Evolutionary conservation across 495 filamentous ascomycete species (phyloP).

Genomic region (Tuber melanosporum): DNA sequence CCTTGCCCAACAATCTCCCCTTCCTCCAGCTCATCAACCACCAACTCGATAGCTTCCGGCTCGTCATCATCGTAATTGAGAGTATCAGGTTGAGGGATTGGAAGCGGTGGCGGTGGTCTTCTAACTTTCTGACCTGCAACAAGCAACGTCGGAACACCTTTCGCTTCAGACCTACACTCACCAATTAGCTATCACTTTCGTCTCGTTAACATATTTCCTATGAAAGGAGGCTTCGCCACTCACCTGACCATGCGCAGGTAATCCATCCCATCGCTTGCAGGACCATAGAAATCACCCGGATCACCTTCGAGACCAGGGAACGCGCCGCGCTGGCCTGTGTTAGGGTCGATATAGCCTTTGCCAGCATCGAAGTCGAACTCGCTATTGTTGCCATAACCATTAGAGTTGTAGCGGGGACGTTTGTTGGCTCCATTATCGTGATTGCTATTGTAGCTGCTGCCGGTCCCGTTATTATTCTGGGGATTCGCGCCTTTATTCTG

Average conservation of each 20-base stretch:
- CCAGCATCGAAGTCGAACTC: conserved; percentile 6
- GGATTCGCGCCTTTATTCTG: not conserved
- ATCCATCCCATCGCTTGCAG: conserved; percentile 57
- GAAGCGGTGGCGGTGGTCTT: not conserved
- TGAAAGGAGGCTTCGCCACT: conserved; percentile 41
- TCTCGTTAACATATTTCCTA: conserved; percentile 33
- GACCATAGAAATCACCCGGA: conserved; percentile 53
- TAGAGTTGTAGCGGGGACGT: conserved; percentile 11
- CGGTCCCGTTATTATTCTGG: conserved; percentile 8
- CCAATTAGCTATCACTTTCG: conserved; percentile 42
- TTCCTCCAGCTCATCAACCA: conserved; percentile 18
- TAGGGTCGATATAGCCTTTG: conserved; percentile 53
- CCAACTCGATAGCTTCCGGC: conserved; percentile 12
- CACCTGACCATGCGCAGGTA: conserved; percentile 80
- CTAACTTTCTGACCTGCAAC: conserved; percentile 40
- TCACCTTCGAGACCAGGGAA: conserved; percentile 67
- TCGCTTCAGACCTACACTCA: conserved; percentile 63
- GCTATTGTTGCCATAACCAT: conserved; percentile 12
- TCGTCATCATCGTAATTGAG: conserved; percentile 36
- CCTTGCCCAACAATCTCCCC: conserved; percentile 21
- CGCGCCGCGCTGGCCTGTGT: conserved; percentile 68
- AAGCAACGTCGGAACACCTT: conserved; percentile 57
- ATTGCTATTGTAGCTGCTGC: conserved; percentile 11
- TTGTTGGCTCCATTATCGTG: conserved; percentile 8
- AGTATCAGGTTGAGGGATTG: conserved; percentile 7